Percentiles rank a stretch among this genome's conserved stretches.
These are phyloP conservation scores for Tieghemostelium lacteum DNA, from an alignment of 78 protist genomes.

Conservation along the genomic window DNA sequence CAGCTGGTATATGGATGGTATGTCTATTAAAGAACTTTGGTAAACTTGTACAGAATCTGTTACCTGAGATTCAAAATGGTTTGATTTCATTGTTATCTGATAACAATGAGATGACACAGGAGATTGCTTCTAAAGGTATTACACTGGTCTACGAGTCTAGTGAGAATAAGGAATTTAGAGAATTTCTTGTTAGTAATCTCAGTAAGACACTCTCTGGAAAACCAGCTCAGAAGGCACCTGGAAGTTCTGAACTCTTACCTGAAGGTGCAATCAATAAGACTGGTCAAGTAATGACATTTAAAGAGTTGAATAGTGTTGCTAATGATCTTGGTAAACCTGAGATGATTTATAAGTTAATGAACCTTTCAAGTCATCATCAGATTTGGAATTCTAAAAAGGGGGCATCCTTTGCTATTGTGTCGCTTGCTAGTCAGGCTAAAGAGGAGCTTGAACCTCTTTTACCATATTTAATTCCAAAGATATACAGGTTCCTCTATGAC, in stretches of 20 bases:
- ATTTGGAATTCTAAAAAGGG: slow-evolving; percentile 88
- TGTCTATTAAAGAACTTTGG: slow-evolving; percentile 72
- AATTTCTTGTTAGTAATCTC: slow-evolving; percentile 62
- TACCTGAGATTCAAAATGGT: slow-evolving; percentile 73
- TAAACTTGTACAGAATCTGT: slow-evolving; percentile 10
- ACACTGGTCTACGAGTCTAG: slow-evolving; percentile 78
- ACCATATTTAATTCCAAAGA: slow-evolving; percentile 82
- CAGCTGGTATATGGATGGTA: slow-evolving; percentile 79
- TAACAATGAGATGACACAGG: slow-evolving; percentile 84
- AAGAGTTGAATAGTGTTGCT: slow-evolving; percentile 58
- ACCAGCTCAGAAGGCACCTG: slow-evolving; percentile 78
- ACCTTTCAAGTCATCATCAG: slow-evolving; percentile 77
- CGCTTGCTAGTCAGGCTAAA: slow-evolving; percentile 25
- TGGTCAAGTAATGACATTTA: slow-evolving; percentile 45
- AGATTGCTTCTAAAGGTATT: slow-evolving; percentile 79
- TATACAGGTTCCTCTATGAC: slow-evolving; percentile 83
- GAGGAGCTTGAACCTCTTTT: slow-evolving; percentile 77
- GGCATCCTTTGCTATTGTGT: slow-evolving; percentile 83
- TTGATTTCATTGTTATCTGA: slow-evolving; percentile 69
- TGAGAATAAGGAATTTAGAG: slow-evolving; percentile 42
- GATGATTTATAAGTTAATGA: slow-evolving; percentile 86
- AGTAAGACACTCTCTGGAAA: slow-evolving; percentile 51
- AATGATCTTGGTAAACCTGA: slow-evolving; percentile 87
- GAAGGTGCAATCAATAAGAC: slow-evolving; percentile 66
- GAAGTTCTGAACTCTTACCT: slow-evolving; percentile 62